phyloP scores from a whole-genome alignment of 148 eudicot species.

The Rhododendron ferrugineum region DNA sequence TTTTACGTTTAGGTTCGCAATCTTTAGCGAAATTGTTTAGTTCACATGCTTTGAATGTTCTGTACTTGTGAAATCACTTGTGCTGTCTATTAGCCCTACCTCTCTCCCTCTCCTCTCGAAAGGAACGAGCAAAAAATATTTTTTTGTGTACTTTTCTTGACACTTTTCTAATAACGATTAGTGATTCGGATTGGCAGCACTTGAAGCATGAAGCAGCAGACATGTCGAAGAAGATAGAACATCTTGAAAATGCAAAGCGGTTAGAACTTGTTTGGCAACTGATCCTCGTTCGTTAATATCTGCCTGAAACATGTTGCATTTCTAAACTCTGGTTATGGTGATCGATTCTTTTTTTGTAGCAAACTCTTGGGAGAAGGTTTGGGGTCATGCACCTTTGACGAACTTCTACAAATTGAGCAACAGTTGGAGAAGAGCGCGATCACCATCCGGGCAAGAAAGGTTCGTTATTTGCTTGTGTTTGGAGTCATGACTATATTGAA shows the following conservation, averaged over 20 bases:
- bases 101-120: neutral
- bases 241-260: conserved; percentile 70
- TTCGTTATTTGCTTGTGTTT: conserved; percentile 1
- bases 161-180: neutral
- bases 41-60: neutral
- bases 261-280: conserved; percentile 11
- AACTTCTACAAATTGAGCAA: conserved; percentile 67
- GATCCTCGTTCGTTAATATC: neutral
- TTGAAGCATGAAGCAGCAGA: conserved; percentile 65
- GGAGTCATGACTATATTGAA: neutral
- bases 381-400: conserved; percentile 60
- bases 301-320: neutral
- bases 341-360: conserved; percentile 15
- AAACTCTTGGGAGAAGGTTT: conserved; percentile 78
- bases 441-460: conserved; percentile 77
- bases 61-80: neutral
- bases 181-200: conserved; percentile 36
- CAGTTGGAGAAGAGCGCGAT: conserved; percentile 67
- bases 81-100: neutral
- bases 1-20: neutral
- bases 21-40: neutral
- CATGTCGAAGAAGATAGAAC: conserved; percentile 71
- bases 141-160: too few relatives aligned
- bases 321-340: neutral
- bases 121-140: neutral